phyloP scores from a whole-genome alignment of 1,284 basidiomycete species.

The Sporisorium exsertum region DNA sequence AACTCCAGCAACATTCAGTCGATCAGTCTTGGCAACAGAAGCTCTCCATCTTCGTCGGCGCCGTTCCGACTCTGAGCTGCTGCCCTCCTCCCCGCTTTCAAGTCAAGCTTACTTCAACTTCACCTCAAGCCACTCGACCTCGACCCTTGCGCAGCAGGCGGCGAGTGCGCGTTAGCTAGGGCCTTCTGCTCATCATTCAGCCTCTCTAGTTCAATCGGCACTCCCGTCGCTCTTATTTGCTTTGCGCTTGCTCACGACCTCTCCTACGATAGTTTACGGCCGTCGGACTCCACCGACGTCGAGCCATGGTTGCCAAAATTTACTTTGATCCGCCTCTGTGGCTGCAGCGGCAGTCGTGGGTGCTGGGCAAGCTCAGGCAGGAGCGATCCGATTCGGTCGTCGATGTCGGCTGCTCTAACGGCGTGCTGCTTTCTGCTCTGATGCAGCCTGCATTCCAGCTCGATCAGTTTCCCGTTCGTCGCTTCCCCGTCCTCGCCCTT shows the following conservation, averaged over 20 bases:
- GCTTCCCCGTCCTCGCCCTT: constrained; percentile 45
- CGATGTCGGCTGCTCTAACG: constrained; percentile 54
- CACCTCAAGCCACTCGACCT: too few relatives aligned
- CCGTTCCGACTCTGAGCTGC: background rate
- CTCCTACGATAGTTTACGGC: background rate
- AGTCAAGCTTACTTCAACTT: background rate
- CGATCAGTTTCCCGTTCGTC: constrained; percentile 49
- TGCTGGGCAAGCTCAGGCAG: constrained; percentile 39
- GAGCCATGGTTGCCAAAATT: constrained; percentile 37
- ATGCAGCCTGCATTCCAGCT: constrained; percentile 55
- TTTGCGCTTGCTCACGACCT: background rate
- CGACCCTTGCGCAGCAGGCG: background rate
- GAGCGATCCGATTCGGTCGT: constrained; percentile 49
- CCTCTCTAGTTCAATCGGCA: background rate
- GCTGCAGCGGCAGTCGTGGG: constrained; percentile 54
- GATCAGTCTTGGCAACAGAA: background rate
- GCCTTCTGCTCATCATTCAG: background rate
- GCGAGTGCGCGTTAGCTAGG: background rate
- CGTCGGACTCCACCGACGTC: background rate
- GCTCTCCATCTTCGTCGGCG: background rate
- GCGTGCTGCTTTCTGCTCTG: constrained; percentile 46
- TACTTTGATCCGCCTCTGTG: constrained; percentile 55
- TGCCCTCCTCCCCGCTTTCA: too few relatives aligned
- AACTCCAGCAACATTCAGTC: background rate
- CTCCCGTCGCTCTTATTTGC: background rate